Evolutionary conservation across 108 stramenopile species (phyloP), one percentile per base, ranked within the genome.

Genomic region (Mediolabrus comicus): DNA sequence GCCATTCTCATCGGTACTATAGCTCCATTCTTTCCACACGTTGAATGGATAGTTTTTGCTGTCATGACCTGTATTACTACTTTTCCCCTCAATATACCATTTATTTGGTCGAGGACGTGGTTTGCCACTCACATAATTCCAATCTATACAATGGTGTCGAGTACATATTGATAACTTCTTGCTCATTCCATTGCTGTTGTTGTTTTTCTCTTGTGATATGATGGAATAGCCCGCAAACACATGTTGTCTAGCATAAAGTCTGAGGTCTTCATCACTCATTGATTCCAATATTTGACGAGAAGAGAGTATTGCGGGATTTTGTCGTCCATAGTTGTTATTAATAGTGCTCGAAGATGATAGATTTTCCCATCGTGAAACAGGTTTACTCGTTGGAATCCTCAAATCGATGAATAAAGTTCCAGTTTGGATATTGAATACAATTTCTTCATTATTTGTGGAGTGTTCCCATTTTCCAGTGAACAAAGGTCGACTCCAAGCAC

Each of bases 401-500:
- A 96, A 78, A 74, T 96, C 95, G 30, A 96, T 71, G 57, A 96
- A 96, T 17, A 95, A 62, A 14, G 86, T 84, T 10, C 81, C 65
- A 8, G 95, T 91, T 83, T 96, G 95, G 7, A 96, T 53, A 76
- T 96, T 96, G 72, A 72, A 96, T 0, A 77, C 77, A 8, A 46
- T 53, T 77, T 95, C 94, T 12, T 94, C 93, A 13, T 66, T 30
- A 13, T 87, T 67, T n/a, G 91, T 86, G 3, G 92, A 79, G 58
- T 92, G 86, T 28, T 92, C 84, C 92, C 92, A 96, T 55, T 87
- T 91, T 54, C 95, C 94, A 51, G 72, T 65, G 63, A 96, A 96
- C 8, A 95, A 51, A 11, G 90, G 77, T 32, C 95, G 76, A 46
- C 67, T 82, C 93, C 92, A 96, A 2, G 82, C 91, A n/a, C 95